Percentiles rank a stretch among this genome's conserved stretches.
These are phyloP conservation scores for Aspergillus tubingensis DNA, from an alignment of 2,329 filamentous ascomycete genomes.

Conservation along the genomic window DNA sequence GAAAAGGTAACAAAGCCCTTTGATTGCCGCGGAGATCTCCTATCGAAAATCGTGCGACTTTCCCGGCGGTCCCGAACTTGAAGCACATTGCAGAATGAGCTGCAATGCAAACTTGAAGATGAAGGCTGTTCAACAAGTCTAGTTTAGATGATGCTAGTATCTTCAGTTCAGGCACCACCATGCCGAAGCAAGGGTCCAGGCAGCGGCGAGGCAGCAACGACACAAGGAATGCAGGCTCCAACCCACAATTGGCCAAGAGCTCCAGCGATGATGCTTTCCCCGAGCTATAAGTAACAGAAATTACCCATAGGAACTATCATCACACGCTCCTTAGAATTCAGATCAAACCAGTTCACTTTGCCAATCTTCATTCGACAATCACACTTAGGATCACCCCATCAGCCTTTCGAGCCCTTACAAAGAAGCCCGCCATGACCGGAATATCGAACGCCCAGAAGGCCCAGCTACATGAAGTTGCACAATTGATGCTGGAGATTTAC, in stretches of 20 bases:
- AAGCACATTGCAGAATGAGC: too few species aligned
- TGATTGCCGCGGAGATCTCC: too few species aligned
- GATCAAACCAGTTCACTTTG: not conserved
- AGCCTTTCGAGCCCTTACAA: not conserved
- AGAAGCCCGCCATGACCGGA: not conserved
- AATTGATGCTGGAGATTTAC: conserved; percentile 33
- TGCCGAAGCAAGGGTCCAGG: not conserved
- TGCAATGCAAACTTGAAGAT: too few species aligned
- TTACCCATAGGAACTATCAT: not conserved
- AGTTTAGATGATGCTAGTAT: too few species aligned
- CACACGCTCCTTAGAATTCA: not conserved
- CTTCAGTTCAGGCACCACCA: not conserved
- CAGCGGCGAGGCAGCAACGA: not conserved
- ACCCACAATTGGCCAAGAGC: too few species aligned
- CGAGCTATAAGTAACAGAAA: too few species aligned
- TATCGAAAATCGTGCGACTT: too few species aligned
- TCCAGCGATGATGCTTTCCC: too few species aligned
- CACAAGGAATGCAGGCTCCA: not conserved
- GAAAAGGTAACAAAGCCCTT: too few species aligned
- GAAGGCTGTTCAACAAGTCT: too few species aligned
- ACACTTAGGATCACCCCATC: too few species aligned
- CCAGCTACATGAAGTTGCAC: conserved; percentile 29
- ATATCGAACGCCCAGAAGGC: conserved; percentile 1
- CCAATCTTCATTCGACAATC: not conserved
- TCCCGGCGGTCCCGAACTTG: too few species aligned